Base-by-base conservation (phyloP, 1,284 basidiomycete genomes). In the Vanrija humicola region DNA sequence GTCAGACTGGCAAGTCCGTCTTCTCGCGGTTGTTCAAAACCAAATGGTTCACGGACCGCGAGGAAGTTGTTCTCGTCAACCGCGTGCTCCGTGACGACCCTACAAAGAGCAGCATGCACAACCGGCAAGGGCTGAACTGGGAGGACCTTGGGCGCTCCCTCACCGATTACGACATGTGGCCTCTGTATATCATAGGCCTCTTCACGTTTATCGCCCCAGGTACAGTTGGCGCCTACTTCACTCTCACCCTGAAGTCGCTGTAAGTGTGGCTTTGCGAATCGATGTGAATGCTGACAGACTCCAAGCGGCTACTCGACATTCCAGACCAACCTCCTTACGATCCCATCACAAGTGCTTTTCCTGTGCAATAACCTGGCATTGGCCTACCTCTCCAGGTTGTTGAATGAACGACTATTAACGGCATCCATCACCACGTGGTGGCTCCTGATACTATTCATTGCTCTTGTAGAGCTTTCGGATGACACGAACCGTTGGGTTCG, bases 11-110 rank as follows among this genome's bases (percentile, higher is more conserved):
- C 19, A 56, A 55, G 12, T 51, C 60, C 9, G 61, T 65, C 48
- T 40, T 53, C 52, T 2, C 38, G 10, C 48, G 55, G 3, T 39
- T 57, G 52, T 58, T 71, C 5, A 43, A 43, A 18, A 70, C 72
- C 15, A 73, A 73, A 0, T 79, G 73, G 72, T 79, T 79, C 61
- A 74, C 66, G 0, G 78, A 78, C 46, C 63, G 72, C 16, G 78
- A 79, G 45, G 77, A 77, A 46, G 70, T 64, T 5, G 76, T 80
- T 61, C 68, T 79, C 38, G 77, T 79, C 61, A 79, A 78, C 65
- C 71, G 71, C 38, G 73, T 79, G 3, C 62, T 79, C 0, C 68
- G 79, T 6, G 79, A 79, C 57, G 79, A 79, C 49, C 78, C 74
- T 0, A 68, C 69, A 28, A 79, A 79, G 62, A 53, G 55, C 2